A percentile compares a stretch with the other conserved stretches of the same genome.
These are phyloP conservation scores for Neoascochyta sp. DNA, from an alignment of 2,329 filamentous ascomycete species.

Conservation along the genomic window DNA sequence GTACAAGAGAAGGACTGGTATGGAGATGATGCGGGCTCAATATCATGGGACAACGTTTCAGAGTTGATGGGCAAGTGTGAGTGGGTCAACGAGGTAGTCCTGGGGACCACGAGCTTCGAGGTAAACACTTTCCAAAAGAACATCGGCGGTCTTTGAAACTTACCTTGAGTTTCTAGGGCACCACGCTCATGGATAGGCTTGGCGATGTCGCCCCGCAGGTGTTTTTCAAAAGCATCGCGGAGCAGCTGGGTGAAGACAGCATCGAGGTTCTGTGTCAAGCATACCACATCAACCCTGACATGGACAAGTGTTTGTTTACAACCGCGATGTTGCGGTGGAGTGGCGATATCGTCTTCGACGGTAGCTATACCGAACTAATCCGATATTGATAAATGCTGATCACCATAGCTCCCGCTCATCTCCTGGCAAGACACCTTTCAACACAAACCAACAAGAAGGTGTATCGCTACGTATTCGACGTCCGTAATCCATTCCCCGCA, in stretches of 20 bases:
- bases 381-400: too few relatives aligned
- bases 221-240: conserved; percentile 22
- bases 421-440: conserved; percentile 9
- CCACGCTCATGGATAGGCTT: background rate
- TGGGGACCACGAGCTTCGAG: conserved; percentile 47
- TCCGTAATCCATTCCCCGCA: conserved; percentile 25
- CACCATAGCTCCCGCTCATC: conserved; percentile 15
- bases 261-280: conserved; percentile 19
- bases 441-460: conserved; percentile 12
- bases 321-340: conserved; percentile 41
- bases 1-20: conserved; percentile 16
- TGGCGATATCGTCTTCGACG: conserved; percentile 45
- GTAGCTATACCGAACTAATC: conserved; percentile 9
- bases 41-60: conserved; percentile 20
- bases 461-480: conserved; percentile 27
- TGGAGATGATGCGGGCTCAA: conserved; percentile 1
- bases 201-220: conserved; percentile 9
- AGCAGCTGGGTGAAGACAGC: conserved; percentile 9
- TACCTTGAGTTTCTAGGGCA: conserved; percentile 3
- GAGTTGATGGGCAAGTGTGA: conserved; percentile 16
- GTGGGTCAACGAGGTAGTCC: conserved; percentile 45
- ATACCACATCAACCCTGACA: conserved; percentile 38
- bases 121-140: conserved; percentile 19
- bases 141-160: too few relatives aligned
- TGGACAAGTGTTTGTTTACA: conserved; percentile 38